phyloP scores from a whole-genome alignment of 305 asterid genomes.

The Fraxinus sp. region DNA sequence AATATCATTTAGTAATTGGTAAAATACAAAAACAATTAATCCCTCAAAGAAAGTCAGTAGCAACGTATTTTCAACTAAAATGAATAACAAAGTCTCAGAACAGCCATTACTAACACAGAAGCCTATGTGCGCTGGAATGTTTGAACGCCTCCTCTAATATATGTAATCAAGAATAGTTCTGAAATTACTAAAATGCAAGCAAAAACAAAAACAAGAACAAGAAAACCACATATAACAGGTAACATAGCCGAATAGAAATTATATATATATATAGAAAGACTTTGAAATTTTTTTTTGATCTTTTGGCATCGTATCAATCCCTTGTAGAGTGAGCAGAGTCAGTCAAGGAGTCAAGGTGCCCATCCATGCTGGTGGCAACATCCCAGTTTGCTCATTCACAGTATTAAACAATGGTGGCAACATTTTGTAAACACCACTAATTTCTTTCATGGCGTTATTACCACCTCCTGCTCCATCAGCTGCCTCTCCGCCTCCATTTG shows the following conservation, averaged over 20 bases:
- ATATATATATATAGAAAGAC: not conserved
- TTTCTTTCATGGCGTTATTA: slow-evolving; percentile 22
- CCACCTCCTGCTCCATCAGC: slow-evolving; percentile 3
- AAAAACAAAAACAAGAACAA: too few relatives aligned
- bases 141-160: too few relatives aligned
- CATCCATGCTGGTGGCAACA: slow-evolving; percentile 39
- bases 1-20: not conserved
- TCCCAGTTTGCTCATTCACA: slow-evolving; percentile 38
- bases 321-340: not conserved
- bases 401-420: slow-evolving; percentile 35
- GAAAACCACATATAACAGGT: too few relatives aligned
- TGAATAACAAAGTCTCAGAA: too few relatives aligned
- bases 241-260: not conserved
- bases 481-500: slow-evolving; percentile 26
- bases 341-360: slow-evolving; percentile 26
- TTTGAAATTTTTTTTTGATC: not conserved
- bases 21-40: too few relatives aligned
- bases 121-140: too few relatives aligned
- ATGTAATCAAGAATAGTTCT: too few relatives aligned
- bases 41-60: too few relatives aligned
- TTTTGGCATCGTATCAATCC: not conserved
- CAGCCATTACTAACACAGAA: too few relatives aligned
- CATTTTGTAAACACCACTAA: slow-evolving; percentile 33
- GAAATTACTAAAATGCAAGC: too few relatives aligned
- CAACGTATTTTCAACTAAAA: too few relatives aligned